These are phyloP conservation scores for Colletotrichum acutatum DNA, from an alignment of 2,329 filamentous ascomycete genomes.

Conservation along the genomic window DNA sequence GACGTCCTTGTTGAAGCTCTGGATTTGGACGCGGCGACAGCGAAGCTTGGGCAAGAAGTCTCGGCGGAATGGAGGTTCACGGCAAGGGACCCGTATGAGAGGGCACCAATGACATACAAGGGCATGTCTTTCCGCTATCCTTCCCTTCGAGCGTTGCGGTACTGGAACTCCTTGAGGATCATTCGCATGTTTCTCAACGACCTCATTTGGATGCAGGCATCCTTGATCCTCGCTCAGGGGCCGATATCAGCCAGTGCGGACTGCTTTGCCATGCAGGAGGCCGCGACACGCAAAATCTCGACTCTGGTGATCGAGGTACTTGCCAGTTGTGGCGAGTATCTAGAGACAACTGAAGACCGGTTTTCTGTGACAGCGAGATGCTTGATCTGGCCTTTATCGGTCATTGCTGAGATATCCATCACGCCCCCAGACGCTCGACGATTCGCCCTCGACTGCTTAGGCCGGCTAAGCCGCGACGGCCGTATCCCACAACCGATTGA, in stretches of 20 bases:
- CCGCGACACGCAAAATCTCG: constrained; percentile 32
- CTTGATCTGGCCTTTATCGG: constrained; percentile 40
- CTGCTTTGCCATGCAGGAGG: constrained; percentile 18
- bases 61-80: constrained; percentile 26
- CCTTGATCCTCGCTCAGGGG: constrained; percentile 5
- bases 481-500: constrained; percentile 38
- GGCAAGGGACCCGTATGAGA: constrained; percentile 7
- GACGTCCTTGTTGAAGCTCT: constrained; percentile 37
- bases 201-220: constrained; percentile 28
- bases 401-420: constrained; percentile 33
- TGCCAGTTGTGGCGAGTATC: constrained; percentile 38
- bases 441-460: constrained; percentile 35
- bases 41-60: constrained; percentile 7
- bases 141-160: constrained; percentile 36
- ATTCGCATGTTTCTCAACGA: constrained; percentile 40
- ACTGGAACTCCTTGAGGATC: constrained; percentile 42
- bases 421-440: constrained; percentile 27
- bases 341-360: constrained; percentile 24
- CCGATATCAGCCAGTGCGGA: constrained; percentile 9
- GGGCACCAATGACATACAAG: constrained; percentile 35
- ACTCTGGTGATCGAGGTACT: constrained; percentile 37
- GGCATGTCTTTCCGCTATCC: constrained; percentile 37
- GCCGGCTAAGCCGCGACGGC: constrained; percentile 38
- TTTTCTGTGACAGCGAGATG: constrained; percentile 39
- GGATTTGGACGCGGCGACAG: constrained; percentile 35